A percentile compares a stretch with the other conserved stretches of the same genome.
Evolutionary conservation across 768 basidiomycete genomes (phyloP).

Genomic region (Lactarius tabidus): DNA sequence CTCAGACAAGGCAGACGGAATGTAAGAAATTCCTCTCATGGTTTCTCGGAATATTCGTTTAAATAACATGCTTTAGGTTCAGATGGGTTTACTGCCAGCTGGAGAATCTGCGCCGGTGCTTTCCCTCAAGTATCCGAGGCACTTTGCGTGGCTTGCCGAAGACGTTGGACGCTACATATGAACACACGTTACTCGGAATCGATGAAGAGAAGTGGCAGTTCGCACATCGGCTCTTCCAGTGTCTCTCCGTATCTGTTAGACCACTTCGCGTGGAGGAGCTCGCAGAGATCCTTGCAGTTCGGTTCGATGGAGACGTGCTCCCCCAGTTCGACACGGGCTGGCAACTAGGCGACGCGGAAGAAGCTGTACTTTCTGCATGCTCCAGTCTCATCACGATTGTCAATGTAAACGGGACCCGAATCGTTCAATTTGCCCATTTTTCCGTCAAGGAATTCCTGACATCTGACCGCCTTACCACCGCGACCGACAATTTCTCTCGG

Average conservation of each 20-base stretch:
- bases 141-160: not conserved
- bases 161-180: not conserved
- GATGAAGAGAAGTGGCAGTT: not conserved
- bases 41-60: no score
- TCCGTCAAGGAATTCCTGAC: slow-evolving; percentile 9
- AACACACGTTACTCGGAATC: not conserved
- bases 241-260: not conserved
- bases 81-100: no score
- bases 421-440: not conserved
- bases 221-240: not conserved
- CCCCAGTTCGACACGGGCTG: not conserved
- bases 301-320: not conserved
- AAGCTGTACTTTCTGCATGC: not conserved
- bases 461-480: not conserved
- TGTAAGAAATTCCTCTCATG: no score
- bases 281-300: not conserved
- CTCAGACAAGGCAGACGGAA: no score
- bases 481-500: not conserved
- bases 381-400: slow-evolving; percentile 3
- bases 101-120: not conserved
- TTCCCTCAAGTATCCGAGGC: not conserved
- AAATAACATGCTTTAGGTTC: no score
- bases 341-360: not conserved
- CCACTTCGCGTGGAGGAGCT: not conserved
- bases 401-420: not conserved